Evolutionary conservation across 1,284 basidiomycete species (phyloP).

Genomic region (Cystobasidium slooffiae): DNA sequence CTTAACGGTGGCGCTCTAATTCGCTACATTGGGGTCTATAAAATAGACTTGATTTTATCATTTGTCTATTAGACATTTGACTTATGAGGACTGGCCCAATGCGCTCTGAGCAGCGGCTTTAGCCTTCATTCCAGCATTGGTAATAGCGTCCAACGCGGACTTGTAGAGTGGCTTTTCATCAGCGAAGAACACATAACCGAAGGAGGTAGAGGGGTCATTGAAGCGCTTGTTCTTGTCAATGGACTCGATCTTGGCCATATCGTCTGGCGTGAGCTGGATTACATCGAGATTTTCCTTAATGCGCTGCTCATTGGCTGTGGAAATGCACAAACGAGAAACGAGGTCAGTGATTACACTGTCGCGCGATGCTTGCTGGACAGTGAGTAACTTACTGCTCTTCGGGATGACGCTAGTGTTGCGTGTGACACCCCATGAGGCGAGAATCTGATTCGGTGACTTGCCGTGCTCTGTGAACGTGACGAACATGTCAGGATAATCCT

Average conservation of each 20-base stretch:
- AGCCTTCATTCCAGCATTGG: constrained; percentile 33
- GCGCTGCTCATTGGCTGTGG: constrained; percentile 54
- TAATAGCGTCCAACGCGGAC: constrained; percentile 39
- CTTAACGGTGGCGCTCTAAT: background rate
- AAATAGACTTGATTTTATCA: background rate
- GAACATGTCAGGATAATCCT: background rate
- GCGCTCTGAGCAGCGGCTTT: constrained; percentile 30
- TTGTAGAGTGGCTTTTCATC: constrained; percentile 41
- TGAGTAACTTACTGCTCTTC: constrained; percentile 50
- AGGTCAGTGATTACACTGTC: background rate
- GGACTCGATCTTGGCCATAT: constrained; percentile 54
- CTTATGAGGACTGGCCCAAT: constrained; percentile 14
- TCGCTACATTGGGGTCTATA: background rate
- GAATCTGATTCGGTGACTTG: constrained; percentile 55
- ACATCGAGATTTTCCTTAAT: constrained; percentile 56
- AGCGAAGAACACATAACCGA: constrained; percentile 46
- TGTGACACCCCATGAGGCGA: constrained; percentile 58
- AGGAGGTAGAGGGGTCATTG: constrained; percentile 46
- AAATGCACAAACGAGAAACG: constrained; percentile 54
- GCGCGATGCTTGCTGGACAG: background rate
- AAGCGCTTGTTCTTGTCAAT: constrained; percentile 51
- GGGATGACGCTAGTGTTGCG: constrained; percentile 58
- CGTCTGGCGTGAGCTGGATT: constrained; percentile 55
- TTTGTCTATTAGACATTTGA: background rate
- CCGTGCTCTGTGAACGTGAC: constrained; percentile 15